phyloP scores from a whole-genome alignment of 371 early-diverging fungal species.

The Syncephalastrum monosporum region DNA sequence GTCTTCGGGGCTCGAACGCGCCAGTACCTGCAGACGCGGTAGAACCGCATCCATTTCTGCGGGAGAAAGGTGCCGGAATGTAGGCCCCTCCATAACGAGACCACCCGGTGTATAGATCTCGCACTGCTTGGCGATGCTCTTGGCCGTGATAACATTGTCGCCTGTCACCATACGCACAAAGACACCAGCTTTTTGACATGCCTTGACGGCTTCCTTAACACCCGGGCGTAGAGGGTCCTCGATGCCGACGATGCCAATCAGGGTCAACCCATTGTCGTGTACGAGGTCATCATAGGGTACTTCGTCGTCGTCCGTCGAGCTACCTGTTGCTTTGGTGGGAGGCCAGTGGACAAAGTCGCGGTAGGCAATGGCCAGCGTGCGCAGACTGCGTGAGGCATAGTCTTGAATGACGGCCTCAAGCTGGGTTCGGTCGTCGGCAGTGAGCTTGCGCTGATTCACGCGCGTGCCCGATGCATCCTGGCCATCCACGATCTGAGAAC shows the following conservation, averaged over 20 bases:
- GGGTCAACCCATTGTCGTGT: conserved; percentile 45
- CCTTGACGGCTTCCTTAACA: conserved; percentile 65
- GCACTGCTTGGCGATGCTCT: conserved; percentile 69
- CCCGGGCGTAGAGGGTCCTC: conserved; percentile 75
- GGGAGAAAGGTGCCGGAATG: conserved; percentile 56
- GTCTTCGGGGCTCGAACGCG: conserved; percentile 77
- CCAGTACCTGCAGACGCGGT: conserved; percentile 61
- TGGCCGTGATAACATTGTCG: conserved; percentile 76
- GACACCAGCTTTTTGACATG: conserved; percentile 75
- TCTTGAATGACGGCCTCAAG: conserved; percentile 55
- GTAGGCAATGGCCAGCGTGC: conserved; percentile 72
- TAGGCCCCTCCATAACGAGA: conserved; percentile 67
- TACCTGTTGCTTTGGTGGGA: conserved; percentile 71
- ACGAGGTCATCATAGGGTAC: conserved; percentile 40
- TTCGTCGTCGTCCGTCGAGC: conserved; percentile 19
- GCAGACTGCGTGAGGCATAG: conserved; percentile 61
- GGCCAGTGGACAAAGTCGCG: conserved; percentile 62
- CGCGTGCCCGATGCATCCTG: conserved; percentile 54
- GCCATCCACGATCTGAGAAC: conserved; percentile 31
- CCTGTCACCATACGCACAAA: conserved; percentile 87
- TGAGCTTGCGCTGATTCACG: conserved; percentile 48
- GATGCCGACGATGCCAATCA: conserved; percentile 68
- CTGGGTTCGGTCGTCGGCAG: conserved; percentile 37
- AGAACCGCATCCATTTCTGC: conserved; percentile 34
- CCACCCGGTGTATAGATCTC: conserved; percentile 64